Evolutionary conservation across 1,139 yeast species (phyloP).

Genomic region (Debaryomyces singareniensis): DNA sequence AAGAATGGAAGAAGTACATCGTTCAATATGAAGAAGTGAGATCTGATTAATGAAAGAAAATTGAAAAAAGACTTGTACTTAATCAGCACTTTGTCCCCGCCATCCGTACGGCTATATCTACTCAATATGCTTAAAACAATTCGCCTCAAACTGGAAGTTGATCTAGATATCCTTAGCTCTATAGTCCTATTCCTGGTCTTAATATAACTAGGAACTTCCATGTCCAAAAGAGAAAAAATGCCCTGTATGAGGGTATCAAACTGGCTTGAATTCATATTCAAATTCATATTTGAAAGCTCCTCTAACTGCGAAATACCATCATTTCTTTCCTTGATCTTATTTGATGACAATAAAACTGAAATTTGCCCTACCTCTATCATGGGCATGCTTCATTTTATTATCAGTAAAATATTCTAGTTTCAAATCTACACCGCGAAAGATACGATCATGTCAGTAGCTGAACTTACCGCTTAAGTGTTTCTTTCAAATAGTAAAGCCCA

Average conservation of each 20-base stretch:
- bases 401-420: no score
- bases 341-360: conserved; percentile 24
- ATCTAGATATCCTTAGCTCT: conserved; percentile 35
- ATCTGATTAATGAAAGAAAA: conserved; percentile 17
- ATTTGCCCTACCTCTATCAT: conserved; percentile 3
- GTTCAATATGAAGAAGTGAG: conserved; percentile 11
- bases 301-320: conserved; percentile 43
- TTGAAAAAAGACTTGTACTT: conserved; percentile 26
- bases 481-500: no score
- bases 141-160: conserved; percentile 31
- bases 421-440: no score
- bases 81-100: conserved; percentile 10
- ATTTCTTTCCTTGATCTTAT: conserved; percentile 47
- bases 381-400: no score
- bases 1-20: conserved; percentile 27
- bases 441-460: no score
- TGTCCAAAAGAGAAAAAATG: conserved; percentile 32
- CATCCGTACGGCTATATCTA: conserved; percentile 6
- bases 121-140: conserved; percentile 20
- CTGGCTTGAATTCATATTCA: conserved; percentile 16
- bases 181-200: conserved; percentile 22
- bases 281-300: conserved; percentile 16
- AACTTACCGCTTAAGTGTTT: no score
- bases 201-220: conserved; percentile 32
- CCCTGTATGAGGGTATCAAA: conserved; percentile 25